Conservation (phyloP, 192 early-diverging fungal species). For the Diversispora epigaea region DNA sequence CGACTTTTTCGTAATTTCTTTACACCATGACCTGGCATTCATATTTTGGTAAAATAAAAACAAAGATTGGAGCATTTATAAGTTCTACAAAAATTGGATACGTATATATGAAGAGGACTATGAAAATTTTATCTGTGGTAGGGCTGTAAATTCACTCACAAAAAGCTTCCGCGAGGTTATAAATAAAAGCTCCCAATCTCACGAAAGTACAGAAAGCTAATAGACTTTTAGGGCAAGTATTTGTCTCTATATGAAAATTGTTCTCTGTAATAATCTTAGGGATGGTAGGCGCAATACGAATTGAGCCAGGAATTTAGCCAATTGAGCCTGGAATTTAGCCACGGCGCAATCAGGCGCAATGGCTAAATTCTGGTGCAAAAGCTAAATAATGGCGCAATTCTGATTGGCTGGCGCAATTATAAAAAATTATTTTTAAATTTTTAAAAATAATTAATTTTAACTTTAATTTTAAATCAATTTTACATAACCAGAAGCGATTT, state of each 20-base stretch:
- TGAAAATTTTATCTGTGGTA: neutral
- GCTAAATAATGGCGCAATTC: no score
- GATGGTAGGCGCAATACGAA: no score
- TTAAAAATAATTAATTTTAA: no score
- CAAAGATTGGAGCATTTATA: neutral
- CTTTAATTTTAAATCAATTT: no score
- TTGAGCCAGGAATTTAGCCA: no score
- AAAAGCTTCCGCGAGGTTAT: neutral
- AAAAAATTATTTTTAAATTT: no score
- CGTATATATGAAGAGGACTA: neutral
- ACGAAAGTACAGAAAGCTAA: neutral
- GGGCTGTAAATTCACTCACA: neutral
- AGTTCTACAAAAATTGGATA: neutral
- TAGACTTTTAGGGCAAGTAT: neutral
- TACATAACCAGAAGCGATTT: no score
- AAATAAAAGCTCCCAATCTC: neutral
- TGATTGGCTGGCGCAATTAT: no score
- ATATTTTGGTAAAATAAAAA: neutral
- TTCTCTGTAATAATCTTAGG: slow-evolving; percentile 8
- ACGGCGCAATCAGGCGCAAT: no score
- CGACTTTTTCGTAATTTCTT: neutral
- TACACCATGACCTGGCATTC: neutral
- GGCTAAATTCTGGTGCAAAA: no score
- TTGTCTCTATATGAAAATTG: neutral
- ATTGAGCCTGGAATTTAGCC: no score